Evolutionary conservation across 768 basidiomycete species (phyloP).

Genomic region (Lactifluus pinguis): DNA sequence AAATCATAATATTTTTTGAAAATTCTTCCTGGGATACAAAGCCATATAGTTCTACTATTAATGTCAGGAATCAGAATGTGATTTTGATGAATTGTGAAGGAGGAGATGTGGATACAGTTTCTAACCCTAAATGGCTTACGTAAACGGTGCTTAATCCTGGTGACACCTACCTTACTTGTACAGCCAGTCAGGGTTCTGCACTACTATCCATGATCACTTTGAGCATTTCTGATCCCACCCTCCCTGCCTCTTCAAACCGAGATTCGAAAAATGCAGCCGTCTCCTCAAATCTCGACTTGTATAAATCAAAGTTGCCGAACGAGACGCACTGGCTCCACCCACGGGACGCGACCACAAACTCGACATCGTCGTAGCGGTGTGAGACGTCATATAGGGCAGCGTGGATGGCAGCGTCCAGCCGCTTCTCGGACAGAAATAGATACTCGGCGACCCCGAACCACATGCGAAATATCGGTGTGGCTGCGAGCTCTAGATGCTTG

Average conservation of each 20-base stretch:
- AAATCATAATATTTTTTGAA: no score
- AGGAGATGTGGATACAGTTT: no score
- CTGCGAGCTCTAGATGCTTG: constrained; percentile 84
- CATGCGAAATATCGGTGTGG: constrained; percentile 91
- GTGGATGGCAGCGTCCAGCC: constrained; percentile 61
- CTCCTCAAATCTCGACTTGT: constrained; percentile 68
- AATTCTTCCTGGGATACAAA: no score
- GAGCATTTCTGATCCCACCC: constrained; percentile 82
- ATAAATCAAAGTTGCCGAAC: constrained; percentile 87
- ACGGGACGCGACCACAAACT: constrained; percentile 87
- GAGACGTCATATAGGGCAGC: constrained; percentile 69
- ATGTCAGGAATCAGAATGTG: no score
- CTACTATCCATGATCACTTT: constrained; percentile 66
- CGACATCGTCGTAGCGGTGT: constrained; percentile 83
- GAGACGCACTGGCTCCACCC: constrained; percentile 96
- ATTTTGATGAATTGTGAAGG: no score
- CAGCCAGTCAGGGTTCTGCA: neutral
- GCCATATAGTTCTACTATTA: no score
- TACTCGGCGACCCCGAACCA: constrained; percentile 98
- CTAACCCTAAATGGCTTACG: no score
- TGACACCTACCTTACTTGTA: no score
- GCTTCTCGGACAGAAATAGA: constrained; percentile 63
- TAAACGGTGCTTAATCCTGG: no score
- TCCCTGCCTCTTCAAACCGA: constrained; percentile 78
- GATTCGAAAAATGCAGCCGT: constrained; percentile 79